These are phyloP conservation scores for Debaryomyces subglobosus DNA, from an alignment of 1,139 yeast species.

Conservation along the genomic window DNA sequence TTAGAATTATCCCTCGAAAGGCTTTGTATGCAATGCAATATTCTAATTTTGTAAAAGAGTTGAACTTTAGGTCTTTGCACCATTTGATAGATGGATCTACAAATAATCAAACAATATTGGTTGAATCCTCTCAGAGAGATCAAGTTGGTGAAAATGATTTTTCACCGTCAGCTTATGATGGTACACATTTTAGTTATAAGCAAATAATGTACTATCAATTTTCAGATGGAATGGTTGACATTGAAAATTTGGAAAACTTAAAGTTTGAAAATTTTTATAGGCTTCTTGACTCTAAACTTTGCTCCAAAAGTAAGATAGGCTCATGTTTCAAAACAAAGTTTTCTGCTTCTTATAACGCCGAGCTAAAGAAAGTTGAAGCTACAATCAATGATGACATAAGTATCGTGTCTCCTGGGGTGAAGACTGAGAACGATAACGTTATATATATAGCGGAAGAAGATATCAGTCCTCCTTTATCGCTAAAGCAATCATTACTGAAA, in stretches of 20 bases:
- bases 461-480: constrained; percentile 35
- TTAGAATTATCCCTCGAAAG: constrained; percentile 62
- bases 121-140: constrained; percentile 47
- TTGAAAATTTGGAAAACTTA: constrained; percentile 16
- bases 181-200: constrained; percentile 31
- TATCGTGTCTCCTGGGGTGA: constrained; percentile 49
- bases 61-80: constrained; percentile 62
- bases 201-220: constrained; percentile 68
- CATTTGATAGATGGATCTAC: constrained; percentile 57
- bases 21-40: constrained; percentile 72
- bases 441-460: constrained; percentile 68
- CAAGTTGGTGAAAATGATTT: constrained; percentile 32
- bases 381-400: constrained; percentile 42
- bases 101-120: constrained; percentile 60
- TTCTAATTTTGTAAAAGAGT: constrained; percentile 67
- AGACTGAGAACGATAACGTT: constrained; percentile 53
- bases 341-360: constrained; percentile 48
- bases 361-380: constrained; percentile 28
- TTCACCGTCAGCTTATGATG: background rate
- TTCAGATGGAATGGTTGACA: constrained; percentile 49
- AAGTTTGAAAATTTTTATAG: constrained; percentile 14
- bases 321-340: constrained; percentile 48
- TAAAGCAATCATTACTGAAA: constrained; percentile 43
- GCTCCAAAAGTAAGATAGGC: constrained; percentile 39
- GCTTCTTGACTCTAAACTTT: constrained; percentile 34